Conservation (phyloP, 495 filamentous ascomycete species). For the Xylaria acuta region DNA sequence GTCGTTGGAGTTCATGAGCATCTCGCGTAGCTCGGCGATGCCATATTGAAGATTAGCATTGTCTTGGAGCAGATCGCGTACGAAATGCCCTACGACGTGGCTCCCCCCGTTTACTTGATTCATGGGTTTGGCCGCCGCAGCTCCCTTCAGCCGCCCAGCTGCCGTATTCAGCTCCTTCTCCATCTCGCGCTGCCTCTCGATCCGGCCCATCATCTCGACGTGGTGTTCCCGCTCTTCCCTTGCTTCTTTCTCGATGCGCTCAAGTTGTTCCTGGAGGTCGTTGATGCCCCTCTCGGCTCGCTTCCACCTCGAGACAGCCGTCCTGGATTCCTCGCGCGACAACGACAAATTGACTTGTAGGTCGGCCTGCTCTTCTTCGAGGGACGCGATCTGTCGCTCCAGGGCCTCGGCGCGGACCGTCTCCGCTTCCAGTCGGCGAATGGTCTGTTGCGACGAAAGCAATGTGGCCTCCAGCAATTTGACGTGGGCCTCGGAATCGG, state of each 20-base stretch:
- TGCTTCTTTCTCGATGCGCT: slow-evolving; percentile 85
- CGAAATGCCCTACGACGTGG: slow-evolving; percentile 86
- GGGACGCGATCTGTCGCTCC: slow-evolving; percentile 74
- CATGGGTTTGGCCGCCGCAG: slow-evolving; percentile 69
- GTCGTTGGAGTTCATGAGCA: slow-evolving; percentile 91
- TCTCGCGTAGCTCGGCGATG: slow-evolving; percentile 86
- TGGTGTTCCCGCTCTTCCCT: slow-evolving; percentile 83
- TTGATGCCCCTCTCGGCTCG: slow-evolving; percentile 76
- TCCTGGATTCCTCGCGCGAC: slow-evolving; percentile 73
- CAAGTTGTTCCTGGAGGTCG: slow-evolving; percentile 83
- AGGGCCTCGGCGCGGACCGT: slow-evolving; percentile 76
- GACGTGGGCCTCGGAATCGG: slow-evolving; percentile 76
- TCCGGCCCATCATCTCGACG: slow-evolving; percentile 76
- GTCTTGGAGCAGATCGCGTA: slow-evolving; percentile 93
- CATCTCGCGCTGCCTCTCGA: slow-evolving; percentile 77
- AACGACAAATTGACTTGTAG: slow-evolving; percentile 69
- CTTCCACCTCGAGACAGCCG: slow-evolving; percentile 81
- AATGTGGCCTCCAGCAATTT: slow-evolving; percentile 73
- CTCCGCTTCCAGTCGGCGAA: slow-evolving; percentile 73
- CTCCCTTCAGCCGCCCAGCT: slow-evolving; percentile 77
- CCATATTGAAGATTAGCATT: slow-evolving; percentile 92
- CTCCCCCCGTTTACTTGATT: slow-evolving; percentile 60
- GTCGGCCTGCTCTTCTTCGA: slow-evolving; percentile 80
- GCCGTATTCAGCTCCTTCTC: slow-evolving; percentile 78
- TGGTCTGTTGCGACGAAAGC: slow-evolving; percentile 74